Evolutionary conservation across 768 basidiomycete species (phyloP).

Genomic region (Tephrocybe sp.): DNA sequence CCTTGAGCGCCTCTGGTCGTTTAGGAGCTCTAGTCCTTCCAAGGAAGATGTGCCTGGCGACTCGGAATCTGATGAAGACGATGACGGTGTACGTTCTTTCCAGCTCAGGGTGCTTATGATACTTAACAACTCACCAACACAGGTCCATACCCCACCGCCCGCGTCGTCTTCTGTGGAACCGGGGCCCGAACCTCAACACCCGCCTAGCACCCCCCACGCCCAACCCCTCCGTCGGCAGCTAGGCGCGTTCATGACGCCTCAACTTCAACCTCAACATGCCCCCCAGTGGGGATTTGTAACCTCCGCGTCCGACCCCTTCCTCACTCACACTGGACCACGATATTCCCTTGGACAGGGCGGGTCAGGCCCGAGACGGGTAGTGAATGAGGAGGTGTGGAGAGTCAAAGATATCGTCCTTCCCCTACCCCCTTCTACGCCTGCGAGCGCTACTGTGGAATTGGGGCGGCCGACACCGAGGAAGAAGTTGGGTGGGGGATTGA

Average conservation of each 20-base stretch:
- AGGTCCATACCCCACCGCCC: too few relatives aligned
- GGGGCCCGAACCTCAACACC: slow-evolving; percentile 18
- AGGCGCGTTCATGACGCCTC: slow-evolving; percentile 62
- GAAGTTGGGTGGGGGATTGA: too few relatives aligned
- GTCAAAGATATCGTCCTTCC: slow-evolving; percentile 57
- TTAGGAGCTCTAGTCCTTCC: slow-evolving; percentile 27
- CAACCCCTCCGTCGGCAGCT: slow-evolving; percentile 29
- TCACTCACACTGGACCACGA: background rate
- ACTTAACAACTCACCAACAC: too few relatives aligned
- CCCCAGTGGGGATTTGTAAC: too few relatives aligned
- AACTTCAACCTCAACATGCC: slow-evolving; percentile 20
- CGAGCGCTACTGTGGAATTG: background rate
- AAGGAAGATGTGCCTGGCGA: slow-evolving; percentile 15
- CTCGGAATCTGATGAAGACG: slow-evolving; percentile 19
- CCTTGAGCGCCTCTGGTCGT: slow-evolving; percentile 43
- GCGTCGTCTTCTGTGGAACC: slow-evolving; percentile 11
- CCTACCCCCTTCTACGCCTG: background rate
- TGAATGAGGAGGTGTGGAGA: slow-evolving; percentile 51
- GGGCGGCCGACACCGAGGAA: background rate
- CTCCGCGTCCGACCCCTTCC: background rate
- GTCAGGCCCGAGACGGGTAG: slow-evolving; percentile 18
- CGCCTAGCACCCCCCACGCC: slow-evolving; percentile 19
- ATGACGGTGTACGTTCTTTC: background rate
- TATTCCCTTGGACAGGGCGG: background rate
- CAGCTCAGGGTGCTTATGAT: background rate